These are phyloP conservation scores for Alternaria sp. DNA, from an alignment of 2,329 filamentous ascomycete genomes.

Conservation along the genomic window DNA sequence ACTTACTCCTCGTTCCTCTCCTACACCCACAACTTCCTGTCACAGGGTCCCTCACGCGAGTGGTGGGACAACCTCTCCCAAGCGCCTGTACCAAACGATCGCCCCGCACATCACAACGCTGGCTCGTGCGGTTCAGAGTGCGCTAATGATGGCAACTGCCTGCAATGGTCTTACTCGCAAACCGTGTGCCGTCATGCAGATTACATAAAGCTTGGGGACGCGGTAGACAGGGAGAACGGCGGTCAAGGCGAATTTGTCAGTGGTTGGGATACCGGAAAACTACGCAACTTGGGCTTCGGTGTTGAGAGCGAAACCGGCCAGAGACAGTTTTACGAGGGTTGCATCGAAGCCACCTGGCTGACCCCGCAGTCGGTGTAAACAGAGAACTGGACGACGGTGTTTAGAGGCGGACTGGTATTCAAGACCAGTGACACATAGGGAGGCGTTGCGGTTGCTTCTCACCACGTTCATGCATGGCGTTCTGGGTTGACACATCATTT, in stretches of 20 bases:
- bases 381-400: slow-evolving; percentile 1
- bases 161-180: slow-evolving; percentile 51
- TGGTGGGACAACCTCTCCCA: slow-evolving; percentile 51
- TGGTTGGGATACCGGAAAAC: slow-evolving; percentile 52
- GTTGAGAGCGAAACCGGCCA: slow-evolving; percentile 45
- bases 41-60: slow-evolving; percentile 42
- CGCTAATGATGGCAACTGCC: slow-evolving; percentile 43
- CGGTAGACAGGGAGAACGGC: slow-evolving; percentile 44
- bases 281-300: slow-evolving; percentile 48
- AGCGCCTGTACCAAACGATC: slow-evolving; percentile 46
- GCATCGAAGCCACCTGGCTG: slow-evolving; percentile 52
- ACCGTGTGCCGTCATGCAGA: slow-evolving; percentile 51
- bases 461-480: slow-evolving; percentile 38
- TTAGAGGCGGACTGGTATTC: slow-evolving; percentile 16
- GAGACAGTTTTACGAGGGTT: slow-evolving; percentile 44
- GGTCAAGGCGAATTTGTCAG: slow-evolving; percentile 50
- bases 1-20: slow-evolving; percentile 50
- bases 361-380: slow-evolving; percentile 42
- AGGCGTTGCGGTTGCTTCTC: slow-evolving; percentile 37
- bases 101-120: slow-evolving; percentile 46
- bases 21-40: slow-evolving; percentile 49
- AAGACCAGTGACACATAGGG: slow-evolving; percentile 26
- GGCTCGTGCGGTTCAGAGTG: slow-evolving; percentile 49
- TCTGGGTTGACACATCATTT: slow-evolving; percentile 31
- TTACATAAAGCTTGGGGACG: slow-evolving; percentile 48